These are phyloP conservation scores for Auricularia heimuer DNA, from an alignment of 768 basidiomycete species.

Conservation along the genomic window DNA sequence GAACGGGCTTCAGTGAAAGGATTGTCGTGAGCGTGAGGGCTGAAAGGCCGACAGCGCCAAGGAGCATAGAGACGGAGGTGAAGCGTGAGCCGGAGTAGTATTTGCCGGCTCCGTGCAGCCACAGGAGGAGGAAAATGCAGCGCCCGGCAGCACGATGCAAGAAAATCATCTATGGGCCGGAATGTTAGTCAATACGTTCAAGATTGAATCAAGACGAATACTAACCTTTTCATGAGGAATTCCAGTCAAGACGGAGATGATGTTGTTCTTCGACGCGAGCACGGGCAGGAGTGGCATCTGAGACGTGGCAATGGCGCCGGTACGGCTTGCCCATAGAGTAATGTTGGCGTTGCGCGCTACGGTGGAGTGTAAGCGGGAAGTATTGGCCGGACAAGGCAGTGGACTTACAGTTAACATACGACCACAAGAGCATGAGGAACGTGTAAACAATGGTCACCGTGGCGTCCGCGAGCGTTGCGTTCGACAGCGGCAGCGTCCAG, in stretches of 20 bases:
- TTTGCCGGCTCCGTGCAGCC: conserved; percentile 6
- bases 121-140: conserved; percentile 7
- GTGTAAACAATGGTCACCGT: not conserved
- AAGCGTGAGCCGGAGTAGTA: not conserved
- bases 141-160: conserved; percentile 11
- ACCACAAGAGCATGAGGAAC: not conserved
- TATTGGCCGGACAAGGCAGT: not conserved
- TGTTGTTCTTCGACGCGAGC: conserved; percentile 26
- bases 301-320: conserved; percentile 7
- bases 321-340: conserved; percentile 5
- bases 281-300: conserved; percentile 23
- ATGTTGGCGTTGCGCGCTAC: not conserved
- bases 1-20: conserved; percentile 7
- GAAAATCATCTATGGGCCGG: conserved; percentile 5
- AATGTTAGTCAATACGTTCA: not conserved
- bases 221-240: conserved; percentile 11
- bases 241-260: conserved; percentile 15
- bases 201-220: not conserved
- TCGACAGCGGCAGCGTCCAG: conserved; percentile 17
- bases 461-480: conserved; percentile 1
- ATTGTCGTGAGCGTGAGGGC: conserved; percentile 2
- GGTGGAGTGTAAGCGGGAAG: not conserved
- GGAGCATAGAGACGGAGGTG: not conserved
- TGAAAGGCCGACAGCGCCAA: not conserved
- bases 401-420: not conserved